Conservation (phyloP, 495 filamentous ascomycete genomes). For the Lasiosphaeriaceae sp. region DNA sequence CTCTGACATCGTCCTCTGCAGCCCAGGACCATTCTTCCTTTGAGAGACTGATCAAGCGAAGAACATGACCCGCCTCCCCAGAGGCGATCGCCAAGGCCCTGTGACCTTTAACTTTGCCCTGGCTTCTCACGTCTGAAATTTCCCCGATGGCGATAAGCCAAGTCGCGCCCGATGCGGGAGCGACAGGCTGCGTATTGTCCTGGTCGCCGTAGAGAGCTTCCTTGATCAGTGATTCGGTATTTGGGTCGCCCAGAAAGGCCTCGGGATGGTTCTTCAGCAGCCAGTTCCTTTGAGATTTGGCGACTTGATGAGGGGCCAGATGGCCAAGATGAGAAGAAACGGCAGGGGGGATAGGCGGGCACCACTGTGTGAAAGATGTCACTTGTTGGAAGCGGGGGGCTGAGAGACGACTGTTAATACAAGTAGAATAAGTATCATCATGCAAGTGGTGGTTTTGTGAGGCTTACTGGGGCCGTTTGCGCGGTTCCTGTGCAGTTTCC, state of each 20-base stretch:
- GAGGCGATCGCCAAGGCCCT: conserved; percentile 44
- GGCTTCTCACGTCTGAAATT: conserved; percentile 28
- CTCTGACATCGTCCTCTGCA: conserved; percentile 29
- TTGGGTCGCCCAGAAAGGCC: conserved; percentile 30
- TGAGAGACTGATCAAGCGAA: conserved; percentile 44
- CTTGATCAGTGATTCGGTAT: conserved; percentile 22
- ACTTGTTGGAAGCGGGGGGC: conserved; percentile 39
- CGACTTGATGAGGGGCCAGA: conserved; percentile 11
- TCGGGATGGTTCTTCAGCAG: conserved; percentile 35
- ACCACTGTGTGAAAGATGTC: conserved; percentile 35
- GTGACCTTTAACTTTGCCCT: conserved; percentile 12
- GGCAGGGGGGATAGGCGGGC: conserved; percentile 16
- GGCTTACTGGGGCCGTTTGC: conserved; percentile 21
- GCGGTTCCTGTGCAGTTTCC: conserved; percentile 19
- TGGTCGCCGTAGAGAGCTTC: conserved; percentile 19
- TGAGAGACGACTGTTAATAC: conserved; percentile 22
- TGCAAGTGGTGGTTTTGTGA: neutral
- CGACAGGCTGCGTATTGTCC: neutral
- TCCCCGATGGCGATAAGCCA: conserved; percentile 36
- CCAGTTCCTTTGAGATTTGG: conserved; percentile 32
- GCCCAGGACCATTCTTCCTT: conserved; percentile 46
- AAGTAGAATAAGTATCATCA: neutral
- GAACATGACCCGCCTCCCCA: conserved; percentile 49
- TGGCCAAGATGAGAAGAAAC: conserved; percentile 3
- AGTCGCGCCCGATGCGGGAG: conserved; percentile 1